These are phyloP conservation scores for Boletus subparvulus DNA, from an alignment of 768 basidiomycete genomes.

Conservation along the genomic window DNA sequence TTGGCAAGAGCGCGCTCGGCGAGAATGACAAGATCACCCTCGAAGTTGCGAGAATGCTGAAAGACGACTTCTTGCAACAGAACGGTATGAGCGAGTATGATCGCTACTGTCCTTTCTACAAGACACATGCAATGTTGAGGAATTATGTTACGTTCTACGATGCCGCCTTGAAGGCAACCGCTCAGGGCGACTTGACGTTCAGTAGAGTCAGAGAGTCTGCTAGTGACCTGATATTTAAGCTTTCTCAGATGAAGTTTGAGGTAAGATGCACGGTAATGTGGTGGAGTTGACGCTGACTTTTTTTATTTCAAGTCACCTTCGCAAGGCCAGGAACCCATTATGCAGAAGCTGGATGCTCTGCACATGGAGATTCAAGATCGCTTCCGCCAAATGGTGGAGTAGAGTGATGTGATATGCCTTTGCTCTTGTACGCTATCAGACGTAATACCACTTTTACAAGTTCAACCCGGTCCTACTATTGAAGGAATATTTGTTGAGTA, in stretches of 20 bases:
- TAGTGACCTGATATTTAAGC: constrained; percentile 88
- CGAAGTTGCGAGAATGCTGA: constrained; percentile 95
- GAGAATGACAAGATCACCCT: constrained; percentile 98
- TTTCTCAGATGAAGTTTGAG: constrained; percentile 99
- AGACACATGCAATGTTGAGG: constrained; percentile 93
- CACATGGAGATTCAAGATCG: constrained; percentile 89
- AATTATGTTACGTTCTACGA: constrained; percentile 96
- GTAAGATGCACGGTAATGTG: constrained; percentile 40
- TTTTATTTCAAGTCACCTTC: constrained; percentile 69
- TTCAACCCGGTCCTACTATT: neutral
- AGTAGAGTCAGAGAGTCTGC: constrained; percentile 84
- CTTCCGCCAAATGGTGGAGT: constrained; percentile 85
- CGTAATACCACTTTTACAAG: constrained; percentile 19
- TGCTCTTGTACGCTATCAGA: constrained; percentile 21
- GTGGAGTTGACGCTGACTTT: constrained; percentile 10
- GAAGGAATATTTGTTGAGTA: neutral
- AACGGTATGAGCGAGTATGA: constrained; percentile 99
- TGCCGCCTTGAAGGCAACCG: constrained; percentile 81
- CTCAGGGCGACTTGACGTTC: constrained; percentile 81
- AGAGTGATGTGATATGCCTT: constrained; percentile 24
- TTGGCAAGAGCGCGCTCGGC: constrained; percentile 96
- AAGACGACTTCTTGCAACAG: constrained; percentile 97
- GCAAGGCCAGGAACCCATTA: constrained; percentile 82
- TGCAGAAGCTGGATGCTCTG: constrained; percentile 77
- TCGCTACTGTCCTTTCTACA: constrained; percentile 97